These are phyloP conservation scores for Acanthamoeba polyphaga DNA, from an alignment of 208 protist genomes.

Conservation along the genomic window DNA sequence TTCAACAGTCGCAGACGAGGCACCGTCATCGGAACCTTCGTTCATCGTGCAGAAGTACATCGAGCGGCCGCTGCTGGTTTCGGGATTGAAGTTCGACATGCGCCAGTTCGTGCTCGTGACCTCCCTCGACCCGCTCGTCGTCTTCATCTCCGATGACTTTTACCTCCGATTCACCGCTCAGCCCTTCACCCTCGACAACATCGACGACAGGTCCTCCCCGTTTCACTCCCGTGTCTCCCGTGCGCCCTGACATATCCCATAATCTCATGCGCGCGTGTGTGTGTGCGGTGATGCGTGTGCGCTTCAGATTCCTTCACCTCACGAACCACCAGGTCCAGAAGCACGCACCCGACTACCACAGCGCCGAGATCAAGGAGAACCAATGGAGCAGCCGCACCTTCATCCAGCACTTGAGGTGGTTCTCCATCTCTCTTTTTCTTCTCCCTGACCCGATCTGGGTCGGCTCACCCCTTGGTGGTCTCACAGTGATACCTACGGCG, in stretches of 20 bases:
- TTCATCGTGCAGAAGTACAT: conserved; percentile 69
- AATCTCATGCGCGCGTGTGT: no score
- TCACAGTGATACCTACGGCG: conserved; percentile 14
- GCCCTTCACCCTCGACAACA: conserved; percentile 31
- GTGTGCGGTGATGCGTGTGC: neutral
- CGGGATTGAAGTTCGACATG: conserved; percentile 82
- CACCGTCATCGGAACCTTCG: neutral
- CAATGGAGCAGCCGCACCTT: conserved; percentile 75
- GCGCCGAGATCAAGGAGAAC: conserved; percentile 63
- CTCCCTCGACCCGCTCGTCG: conserved; percentile 74
- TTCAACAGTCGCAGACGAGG: neutral
- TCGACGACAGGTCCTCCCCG: neutral
- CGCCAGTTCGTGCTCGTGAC: conserved; percentile 83
- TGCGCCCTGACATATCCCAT: no score
- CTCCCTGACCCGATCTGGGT: neutral
- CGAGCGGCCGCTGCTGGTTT: conserved; percentile 75
- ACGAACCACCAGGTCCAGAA: conserved; percentile 84
- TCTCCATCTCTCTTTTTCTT: neutral
- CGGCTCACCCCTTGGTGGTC: neutral
- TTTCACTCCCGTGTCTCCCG: neutral
- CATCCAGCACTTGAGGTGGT: conserved; percentile 43
- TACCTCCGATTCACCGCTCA: conserved; percentile 81
- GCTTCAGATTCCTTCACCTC: conserved; percentile 79
- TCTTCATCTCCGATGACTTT: conserved; percentile 74
- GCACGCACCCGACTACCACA: conserved; percentile 65